Evolutionary conservation across 371 early-diverging fungal genomes (phyloP), one percentile per base, ranked within the genome.

Genomic region (Synchytrium microbalum): DNA sequence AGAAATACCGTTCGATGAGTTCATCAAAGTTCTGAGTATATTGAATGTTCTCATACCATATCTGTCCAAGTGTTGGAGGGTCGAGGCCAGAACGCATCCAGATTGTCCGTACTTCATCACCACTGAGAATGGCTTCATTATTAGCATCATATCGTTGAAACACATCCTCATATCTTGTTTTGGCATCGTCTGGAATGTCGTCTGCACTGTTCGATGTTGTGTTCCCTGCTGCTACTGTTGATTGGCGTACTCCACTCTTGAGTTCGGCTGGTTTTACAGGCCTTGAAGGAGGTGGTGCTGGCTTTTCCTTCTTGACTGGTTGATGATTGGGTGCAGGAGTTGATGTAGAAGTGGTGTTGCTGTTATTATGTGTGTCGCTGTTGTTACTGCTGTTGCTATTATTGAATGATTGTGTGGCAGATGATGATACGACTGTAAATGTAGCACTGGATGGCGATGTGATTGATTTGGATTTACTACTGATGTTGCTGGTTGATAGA

Each of bases 91-190:
- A 13, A 5, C 56, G 8, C 25, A 55, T 28, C 56, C 56, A 55
- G 8, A 55, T 55, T 24, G 56, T 25, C 8, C 56, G 56, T 24
- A 55, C 56, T 13, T 55, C 56, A 24, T 55, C 56, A 13, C 56
- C 56, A 24, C 56, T 55, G 13, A 55, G 24, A 24, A 25, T 13
- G 28, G 13, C 56, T n/a, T 55, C 56, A 24, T 28, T 5, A 24
- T 55, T 28, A 24, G 56, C 28, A 28, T 55, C 56, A 55, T 28
- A 25, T 24, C 28, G 25, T 13, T 55, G 8, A 24, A 55, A 55
- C 24, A 55, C 25, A n/a, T 55, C 56, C 28, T 55, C 56, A 24
- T 55, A 55, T 13, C 56, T 8, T 24, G 24, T 24, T 5, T 24
- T 8, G 8, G 56, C 56, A 24, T 55, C 56, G 56, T 8, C 19